phyloP scores from a whole-genome alignment of 2,329 filamentous ascomycete species.

The Cadophora malorum region DNA sequence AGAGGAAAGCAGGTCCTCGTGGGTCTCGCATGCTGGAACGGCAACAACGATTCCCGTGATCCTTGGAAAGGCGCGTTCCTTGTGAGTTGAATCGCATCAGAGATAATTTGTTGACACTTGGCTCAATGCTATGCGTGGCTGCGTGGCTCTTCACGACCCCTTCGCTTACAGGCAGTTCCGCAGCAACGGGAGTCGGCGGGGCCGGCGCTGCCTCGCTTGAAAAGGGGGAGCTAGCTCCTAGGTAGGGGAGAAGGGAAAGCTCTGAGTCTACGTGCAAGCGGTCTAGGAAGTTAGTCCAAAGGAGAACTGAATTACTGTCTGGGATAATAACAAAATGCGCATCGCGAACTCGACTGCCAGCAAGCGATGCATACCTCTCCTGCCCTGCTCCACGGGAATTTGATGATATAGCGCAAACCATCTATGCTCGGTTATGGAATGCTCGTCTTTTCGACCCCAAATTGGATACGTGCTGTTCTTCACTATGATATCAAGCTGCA shows the following conservation, averaged over 20 bases:
- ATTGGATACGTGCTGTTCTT: background rate
- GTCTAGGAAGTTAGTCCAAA: background rate
- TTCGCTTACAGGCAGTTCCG: background rate
- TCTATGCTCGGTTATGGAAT: background rate
- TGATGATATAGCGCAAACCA: background rate
- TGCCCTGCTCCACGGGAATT: background rate
- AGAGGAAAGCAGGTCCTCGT: background rate
- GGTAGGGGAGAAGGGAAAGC: too few species aligned
- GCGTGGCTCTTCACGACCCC: background rate
- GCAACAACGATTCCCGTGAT: background rate
- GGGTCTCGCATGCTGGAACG: conserved; percentile 4
- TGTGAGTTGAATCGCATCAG: background rate
- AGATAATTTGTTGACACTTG: conserved; percentile 3
- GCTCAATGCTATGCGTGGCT: background rate
- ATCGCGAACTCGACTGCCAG: background rate
- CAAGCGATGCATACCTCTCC: background rate
- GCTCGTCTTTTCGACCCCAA: background rate
- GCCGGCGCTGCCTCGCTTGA: background rate
- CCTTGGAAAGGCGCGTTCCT: background rate
- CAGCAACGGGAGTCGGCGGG: background rate
- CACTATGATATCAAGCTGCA: conserved; percentile 3
- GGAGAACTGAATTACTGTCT: background rate
- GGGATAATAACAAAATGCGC: background rate
- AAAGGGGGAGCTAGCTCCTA: background rate
- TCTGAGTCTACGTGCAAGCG: background rate